Evolutionary conservation across 208 protist genomes (phyloP).

Genomic region (Leishmania arabica): DNA sequence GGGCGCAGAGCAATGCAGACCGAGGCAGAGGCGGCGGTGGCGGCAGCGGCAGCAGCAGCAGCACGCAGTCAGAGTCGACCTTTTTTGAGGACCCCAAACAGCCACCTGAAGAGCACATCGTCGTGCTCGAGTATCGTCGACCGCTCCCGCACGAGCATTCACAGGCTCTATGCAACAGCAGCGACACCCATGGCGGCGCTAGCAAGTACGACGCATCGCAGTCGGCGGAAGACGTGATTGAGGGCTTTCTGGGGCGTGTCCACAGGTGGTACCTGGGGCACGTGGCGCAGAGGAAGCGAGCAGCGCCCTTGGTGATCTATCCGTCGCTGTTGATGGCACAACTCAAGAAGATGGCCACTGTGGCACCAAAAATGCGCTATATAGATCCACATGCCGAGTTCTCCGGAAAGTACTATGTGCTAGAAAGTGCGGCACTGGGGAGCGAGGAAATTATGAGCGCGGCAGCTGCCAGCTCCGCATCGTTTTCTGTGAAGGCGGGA

Average conservation of each 20-base stretch:
- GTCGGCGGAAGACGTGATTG: slow-evolving; percentile 37
- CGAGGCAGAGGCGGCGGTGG: background rate
- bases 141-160: slow-evolving; percentile 23
- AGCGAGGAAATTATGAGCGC: background rate
- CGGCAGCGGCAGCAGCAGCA: background rate
- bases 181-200: background rate
- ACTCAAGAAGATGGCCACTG: slow-evolving; percentile 3
- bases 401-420: slow-evolving; percentile 18
- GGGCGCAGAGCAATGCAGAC: background rate
- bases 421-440: slow-evolving; percentile 10
- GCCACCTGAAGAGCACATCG: slow-evolving; percentile 11
- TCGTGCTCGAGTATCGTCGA: slow-evolving; percentile 38
- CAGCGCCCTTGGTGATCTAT: slow-evolving; percentile 51
- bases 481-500: background rate
- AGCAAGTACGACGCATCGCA: slow-evolving; percentile 4
- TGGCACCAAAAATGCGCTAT: background rate
- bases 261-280: slow-evolving; percentile 53
- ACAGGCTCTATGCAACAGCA: slow-evolving; percentile 18
- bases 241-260: slow-evolving; percentile 54
- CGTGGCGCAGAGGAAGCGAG: slow-evolving; percentile 13
- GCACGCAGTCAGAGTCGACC: slow-evolving; percentile 17
- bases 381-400: slow-evolving; percentile 5
- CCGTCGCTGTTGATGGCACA: slow-evolving; percentile 17
- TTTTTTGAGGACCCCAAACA: slow-evolving; percentile 9
- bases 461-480: background rate